Conservation (phyloP, 805 yeast species). For the Candida alai region DNA sequence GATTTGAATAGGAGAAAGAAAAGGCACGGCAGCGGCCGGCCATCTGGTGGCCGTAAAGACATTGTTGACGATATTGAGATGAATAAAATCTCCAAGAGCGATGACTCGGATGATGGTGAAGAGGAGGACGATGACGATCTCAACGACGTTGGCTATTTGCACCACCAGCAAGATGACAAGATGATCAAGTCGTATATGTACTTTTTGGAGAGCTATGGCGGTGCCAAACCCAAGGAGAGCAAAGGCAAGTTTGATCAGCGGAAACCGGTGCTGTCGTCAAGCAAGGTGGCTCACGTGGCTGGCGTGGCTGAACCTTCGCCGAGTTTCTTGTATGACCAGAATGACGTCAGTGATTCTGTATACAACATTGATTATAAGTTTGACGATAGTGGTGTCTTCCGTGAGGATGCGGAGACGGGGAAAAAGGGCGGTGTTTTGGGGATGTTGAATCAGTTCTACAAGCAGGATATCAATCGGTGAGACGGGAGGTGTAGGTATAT, state of each 20-base stretch:
- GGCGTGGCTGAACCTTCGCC: conserved; percentile 3
- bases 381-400: conserved; percentile 30
- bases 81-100: conserved; percentile 13
- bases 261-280: background rate
- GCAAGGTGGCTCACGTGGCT: background rate
- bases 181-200: conserved; percentile 90
- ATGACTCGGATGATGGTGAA: conserved; percentile 14
- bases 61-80: conserved; percentile 14
- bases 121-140: conserved; percentile 16
- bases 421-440: conserved; percentile 64
- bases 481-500: background rate
- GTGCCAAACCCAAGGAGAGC: conserved; percentile 12
- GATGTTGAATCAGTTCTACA: conserved; percentile 75
- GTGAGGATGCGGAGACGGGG: conserved; percentile 22
- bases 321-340: conserved; percentile 2
- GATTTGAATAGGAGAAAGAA: conserved; percentile 21
- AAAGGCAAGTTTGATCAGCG: conserved; percentile 1
- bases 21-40: conserved; percentile 11
- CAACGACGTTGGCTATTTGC: conserved; percentile 11
- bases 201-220: conserved; percentile 77
- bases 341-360: conserved; percentile 10
- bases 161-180: conserved; percentile 62
- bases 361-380: conserved; percentile 25
- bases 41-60: conserved; percentile 7
- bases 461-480: conserved; percentile 36